Evolutionary conservation across 495 filamentous ascomycete genomes (phyloP).

Genomic region (Trichoderma gamsii): DNA sequence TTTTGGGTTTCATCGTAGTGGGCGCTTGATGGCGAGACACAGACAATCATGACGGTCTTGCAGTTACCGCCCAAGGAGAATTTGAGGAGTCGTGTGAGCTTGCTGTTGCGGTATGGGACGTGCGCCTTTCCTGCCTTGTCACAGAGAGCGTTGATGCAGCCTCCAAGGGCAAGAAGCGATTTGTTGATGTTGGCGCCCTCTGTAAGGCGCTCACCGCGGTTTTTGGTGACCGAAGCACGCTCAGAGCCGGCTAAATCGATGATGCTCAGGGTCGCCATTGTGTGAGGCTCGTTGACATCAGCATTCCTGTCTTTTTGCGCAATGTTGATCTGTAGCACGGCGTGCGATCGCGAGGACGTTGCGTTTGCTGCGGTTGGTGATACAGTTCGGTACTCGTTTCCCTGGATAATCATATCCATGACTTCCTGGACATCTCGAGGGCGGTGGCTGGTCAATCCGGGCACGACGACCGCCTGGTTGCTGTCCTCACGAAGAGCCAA

Average conservation of each 20-base stretch:
- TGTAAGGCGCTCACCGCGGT: conserved; percentile 81
- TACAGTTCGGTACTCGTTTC: conserved; percentile 91
- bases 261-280: conserved; percentile 95
- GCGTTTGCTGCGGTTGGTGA: conserved; percentile 97
- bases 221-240: conserved; percentile 93
- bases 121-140: conserved; percentile 90
- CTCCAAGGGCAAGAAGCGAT: conserved; percentile 87
- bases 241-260: conserved; percentile 97
- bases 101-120: conserved; percentile 95
- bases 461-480: conserved; percentile 87
- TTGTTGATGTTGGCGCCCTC: conserved; percentile 99
- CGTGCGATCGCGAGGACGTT: conserved; percentile 94
- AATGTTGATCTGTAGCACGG: conserved; percentile 97
- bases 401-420: conserved; percentile 98
- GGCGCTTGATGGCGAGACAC: conserved; percentile 90
- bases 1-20: conserved; percentile 99
- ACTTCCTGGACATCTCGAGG: conserved; percentile 81
- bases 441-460: conserved; percentile 86
- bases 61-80: conserved; percentile 97
- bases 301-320: conserved; percentile 92
- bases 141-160: conserved; percentile 98
- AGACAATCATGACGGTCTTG: conserved; percentile 99
- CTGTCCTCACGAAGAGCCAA: conserved; percentile 93
- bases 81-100: conserved; percentile 90
- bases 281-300: conserved; percentile 87